phyloP scores from a whole-genome alignment of 306 rosid genomes.

The Fragaria ananassa region DNA sequence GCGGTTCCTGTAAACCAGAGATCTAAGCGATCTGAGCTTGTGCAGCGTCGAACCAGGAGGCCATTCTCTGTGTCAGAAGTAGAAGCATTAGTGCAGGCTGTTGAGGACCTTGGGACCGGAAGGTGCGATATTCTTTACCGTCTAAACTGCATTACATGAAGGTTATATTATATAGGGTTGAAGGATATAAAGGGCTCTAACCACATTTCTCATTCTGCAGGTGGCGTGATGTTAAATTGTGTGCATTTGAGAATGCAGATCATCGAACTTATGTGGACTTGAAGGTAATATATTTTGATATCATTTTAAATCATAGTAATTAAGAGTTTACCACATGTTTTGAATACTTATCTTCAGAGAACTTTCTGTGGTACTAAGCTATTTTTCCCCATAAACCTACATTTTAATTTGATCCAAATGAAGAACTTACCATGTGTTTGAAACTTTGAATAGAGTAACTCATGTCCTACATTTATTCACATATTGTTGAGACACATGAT shows the following conservation, averaged over 20 bases:
- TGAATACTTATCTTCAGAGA: not conserved
- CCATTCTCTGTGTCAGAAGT: slow-evolving; percentile 94
- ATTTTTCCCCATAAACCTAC: not conserved
- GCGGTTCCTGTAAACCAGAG: slow-evolving; percentile 62
- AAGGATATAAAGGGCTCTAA: slow-evolving; percentile 22
- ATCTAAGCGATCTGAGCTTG: slow-evolving; percentile 59
- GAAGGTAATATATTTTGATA: slow-evolving; percentile 52
- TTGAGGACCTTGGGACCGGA: slow-evolving; percentile 96
- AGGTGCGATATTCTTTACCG: slow-evolving; percentile 48
- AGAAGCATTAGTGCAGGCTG: slow-evolving; percentile 86
- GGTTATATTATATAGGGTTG: not conserved
- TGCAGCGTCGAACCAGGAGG: slow-evolving; percentile 89
- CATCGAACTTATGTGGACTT: slow-evolving; percentile 94
- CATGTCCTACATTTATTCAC: not conserved
- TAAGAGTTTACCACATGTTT: not conserved
- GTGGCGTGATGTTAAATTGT: slow-evolving; percentile 96
- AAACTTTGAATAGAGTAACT: not conserved
- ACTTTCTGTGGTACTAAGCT: not conserved
- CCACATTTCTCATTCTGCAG: slow-evolving; percentile 35
- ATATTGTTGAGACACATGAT: not conserved
- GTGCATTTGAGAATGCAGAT: slow-evolving; percentile 81
- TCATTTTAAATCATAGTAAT: not conserved
- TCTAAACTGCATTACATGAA: slow-evolving; percentile 1
- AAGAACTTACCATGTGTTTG: not conserved
- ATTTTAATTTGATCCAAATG: not conserved